Percentiles rank a stretch among this genome's conserved stretches.
Conservation (phyloP, 1,284 basidiomycete species). For the Cutaneotrichosporon mucoides region DNA sequence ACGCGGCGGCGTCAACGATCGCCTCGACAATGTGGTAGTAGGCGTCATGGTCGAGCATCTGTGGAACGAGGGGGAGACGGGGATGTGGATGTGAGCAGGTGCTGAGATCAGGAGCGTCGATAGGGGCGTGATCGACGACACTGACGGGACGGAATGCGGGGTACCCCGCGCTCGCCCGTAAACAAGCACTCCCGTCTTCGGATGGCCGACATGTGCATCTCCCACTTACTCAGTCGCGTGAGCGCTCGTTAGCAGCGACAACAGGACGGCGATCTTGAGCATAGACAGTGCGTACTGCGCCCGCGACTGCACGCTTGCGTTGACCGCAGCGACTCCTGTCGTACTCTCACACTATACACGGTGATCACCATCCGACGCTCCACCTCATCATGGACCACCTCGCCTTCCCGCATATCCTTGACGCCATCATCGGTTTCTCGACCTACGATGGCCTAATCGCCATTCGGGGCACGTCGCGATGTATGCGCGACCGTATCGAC, state of each 20-base stretch:
- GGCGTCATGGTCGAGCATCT: not conserved
- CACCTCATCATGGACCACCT: not conserved
- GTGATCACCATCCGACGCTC: not conserved
- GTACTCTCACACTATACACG: not conserved
- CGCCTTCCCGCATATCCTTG: slow-evolving; percentile 1
- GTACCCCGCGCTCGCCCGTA: too few relatives aligned
- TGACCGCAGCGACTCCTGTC: not conserved
- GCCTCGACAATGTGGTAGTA: not conserved
- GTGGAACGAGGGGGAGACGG: not conserved
- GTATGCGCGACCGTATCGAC: not conserved
- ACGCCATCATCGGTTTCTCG: not conserved
- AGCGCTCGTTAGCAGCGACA: too few relatives aligned
- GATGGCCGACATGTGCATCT: too few relatives aligned
- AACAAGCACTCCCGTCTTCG: too few relatives aligned
- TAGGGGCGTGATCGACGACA: not conserved
- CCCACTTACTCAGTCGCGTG: too few relatives aligned
- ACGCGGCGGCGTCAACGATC: not conserved
- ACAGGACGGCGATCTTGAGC: too few relatives aligned
- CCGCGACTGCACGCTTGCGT: not conserved
- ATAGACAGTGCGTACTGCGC: too few relatives aligned
- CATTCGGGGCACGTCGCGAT: not conserved
- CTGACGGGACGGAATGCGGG: not conserved
- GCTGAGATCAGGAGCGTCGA: not conserved
- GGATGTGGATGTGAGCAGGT: not conserved
- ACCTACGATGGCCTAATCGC: not conserved